Conservation (phyloP, 2,329 filamentous ascomycete genomes). For the Bipolaris gigantea region DNA sequence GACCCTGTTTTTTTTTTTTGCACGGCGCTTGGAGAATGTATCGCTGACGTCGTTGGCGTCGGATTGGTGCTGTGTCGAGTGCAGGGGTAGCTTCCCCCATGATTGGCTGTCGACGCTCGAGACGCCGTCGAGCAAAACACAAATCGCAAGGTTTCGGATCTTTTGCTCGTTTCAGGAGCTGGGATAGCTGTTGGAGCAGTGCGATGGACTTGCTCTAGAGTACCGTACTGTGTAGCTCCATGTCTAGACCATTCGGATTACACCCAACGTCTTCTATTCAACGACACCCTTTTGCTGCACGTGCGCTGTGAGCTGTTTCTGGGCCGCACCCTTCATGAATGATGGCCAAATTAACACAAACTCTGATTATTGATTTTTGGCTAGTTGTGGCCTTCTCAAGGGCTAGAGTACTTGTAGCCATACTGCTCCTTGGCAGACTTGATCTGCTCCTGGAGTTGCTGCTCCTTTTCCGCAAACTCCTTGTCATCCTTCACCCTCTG, state of each 20-base stretch:
- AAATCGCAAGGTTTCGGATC: background rate
- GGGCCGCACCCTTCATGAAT: too few species aligned
- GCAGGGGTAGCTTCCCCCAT: conserved; percentile 14
- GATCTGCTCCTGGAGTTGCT: conserved; percentile 41
- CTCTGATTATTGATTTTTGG: background rate
- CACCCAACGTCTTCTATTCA: background rate
- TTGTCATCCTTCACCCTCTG: conserved; percentile 51
- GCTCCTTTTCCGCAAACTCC: conserved; percentile 53
- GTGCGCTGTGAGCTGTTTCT: background rate
- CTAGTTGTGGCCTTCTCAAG: conserved; percentile 18
- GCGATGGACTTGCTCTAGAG: background rate
- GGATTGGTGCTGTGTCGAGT: conserved; percentile 9
- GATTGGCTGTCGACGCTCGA: conserved; percentile 29
- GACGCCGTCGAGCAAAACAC: conserved; percentile 8
- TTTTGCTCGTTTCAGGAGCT: background rate
- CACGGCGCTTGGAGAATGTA: conserved; percentile 20
- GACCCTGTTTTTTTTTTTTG: conserved; percentile 24
- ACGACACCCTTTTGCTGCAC: background rate
- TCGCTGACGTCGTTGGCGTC: conserved; percentile 36
- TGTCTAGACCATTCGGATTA: too few species aligned
- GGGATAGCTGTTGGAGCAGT: background rate
- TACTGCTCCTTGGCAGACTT: conserved; percentile 51
- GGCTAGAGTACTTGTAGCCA: conserved; percentile 50
- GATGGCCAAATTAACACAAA: background rate
- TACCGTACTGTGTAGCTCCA: background rate